These are phyloP conservation scores for Thielaviopsis populi DNA, from an alignment of 2,329 filamentous ascomycete genomes.

Conservation along the genomic window DNA sequence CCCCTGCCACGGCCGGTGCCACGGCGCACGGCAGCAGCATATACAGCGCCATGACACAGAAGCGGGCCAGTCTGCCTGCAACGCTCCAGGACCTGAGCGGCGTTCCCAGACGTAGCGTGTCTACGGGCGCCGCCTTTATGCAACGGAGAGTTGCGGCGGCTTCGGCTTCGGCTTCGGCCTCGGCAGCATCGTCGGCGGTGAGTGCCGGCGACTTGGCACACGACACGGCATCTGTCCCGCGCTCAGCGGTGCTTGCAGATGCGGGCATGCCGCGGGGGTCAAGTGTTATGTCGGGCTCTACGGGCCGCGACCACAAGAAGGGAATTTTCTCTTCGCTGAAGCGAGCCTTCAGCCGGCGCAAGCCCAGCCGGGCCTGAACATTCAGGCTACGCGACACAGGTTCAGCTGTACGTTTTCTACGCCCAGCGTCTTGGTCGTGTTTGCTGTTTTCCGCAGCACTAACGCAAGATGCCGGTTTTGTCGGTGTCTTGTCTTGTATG, in stretches of 20 bases:
- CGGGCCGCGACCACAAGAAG: constrained; percentile 9
- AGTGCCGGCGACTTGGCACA: neutral
- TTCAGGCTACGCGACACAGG: neutral
- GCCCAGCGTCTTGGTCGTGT: neutral
- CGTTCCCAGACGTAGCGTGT: constrained; percentile 18
- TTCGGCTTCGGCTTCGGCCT: neutral
- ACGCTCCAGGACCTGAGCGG: neutral
- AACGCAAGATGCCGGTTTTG: neutral
- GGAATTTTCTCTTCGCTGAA: constrained; percentile 17
- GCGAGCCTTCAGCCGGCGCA: constrained; percentile 15
- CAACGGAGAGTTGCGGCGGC: constrained; percentile 15
- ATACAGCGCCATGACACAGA: neutral
- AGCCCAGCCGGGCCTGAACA: neutral
- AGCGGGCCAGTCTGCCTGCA: constrained; percentile 10
- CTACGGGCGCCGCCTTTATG: constrained; percentile 21
- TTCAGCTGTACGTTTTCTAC: neutral
- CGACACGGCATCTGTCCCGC: neutral
- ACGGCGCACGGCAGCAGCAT: neutral
- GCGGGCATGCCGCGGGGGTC: neutral
- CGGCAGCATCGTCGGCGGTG: neutral
- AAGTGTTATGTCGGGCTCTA: neutral
- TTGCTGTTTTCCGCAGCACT: neutral
- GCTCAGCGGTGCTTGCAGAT: neutral
- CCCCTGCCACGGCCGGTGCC: neutral
- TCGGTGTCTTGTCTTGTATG: neutral